Base-by-base conservation (phyloP, 768 basidiomycete genomes). In the Asterophora lycoperdoides region DNA sequence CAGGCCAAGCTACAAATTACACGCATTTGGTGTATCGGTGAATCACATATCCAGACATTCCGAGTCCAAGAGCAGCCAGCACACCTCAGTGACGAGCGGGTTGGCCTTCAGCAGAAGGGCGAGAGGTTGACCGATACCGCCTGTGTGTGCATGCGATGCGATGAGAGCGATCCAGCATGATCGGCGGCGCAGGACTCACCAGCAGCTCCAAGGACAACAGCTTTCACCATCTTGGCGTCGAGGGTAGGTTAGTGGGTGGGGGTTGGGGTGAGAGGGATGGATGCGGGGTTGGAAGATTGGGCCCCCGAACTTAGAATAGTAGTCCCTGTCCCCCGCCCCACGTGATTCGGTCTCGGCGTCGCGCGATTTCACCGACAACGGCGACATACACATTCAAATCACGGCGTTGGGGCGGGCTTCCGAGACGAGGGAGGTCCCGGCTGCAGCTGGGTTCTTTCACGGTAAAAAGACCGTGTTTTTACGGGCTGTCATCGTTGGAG, bases 71-170 rank as follows among this genome's bases (percentile, higher is more conserved):
- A 38, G 7, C 40, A 8, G 41, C 30, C 33, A 40, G 39, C 23
- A 45, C 61, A 87, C 89, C 77, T 86, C 78, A 47, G 88, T 88
- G 58, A 97, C 76, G 51, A 82, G 72, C 19, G 86, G 79, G 72
- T 92, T 93, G 43, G 72, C 66, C 76, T 98, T 97, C 66, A 98
- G 77, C 49, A 98, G 77, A 51, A 98, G 85, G 17, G 94, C 81
- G 66, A 98, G 76, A 53, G 94, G 93, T 75, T 96, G 95, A 64
- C 95, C 95, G 62, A 97, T 97, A 68, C 94, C 94, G 68, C 92
- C 93, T 92, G 55, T 8, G 49, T 36, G 29, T 19, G 44, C 32
- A 7, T 7, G 29, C 41, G 44, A 35, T 29, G 13, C 40, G 49
- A 49, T 47, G 29, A 48, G 48, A 19, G 44, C n/a, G 41, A 63